A percentile compares a stretch with the other conserved stretches of the same genome.
phyloP scores from a whole-genome alignment of 768 basidiomycete genomes.

The Tulasnella sp. region DNA sequence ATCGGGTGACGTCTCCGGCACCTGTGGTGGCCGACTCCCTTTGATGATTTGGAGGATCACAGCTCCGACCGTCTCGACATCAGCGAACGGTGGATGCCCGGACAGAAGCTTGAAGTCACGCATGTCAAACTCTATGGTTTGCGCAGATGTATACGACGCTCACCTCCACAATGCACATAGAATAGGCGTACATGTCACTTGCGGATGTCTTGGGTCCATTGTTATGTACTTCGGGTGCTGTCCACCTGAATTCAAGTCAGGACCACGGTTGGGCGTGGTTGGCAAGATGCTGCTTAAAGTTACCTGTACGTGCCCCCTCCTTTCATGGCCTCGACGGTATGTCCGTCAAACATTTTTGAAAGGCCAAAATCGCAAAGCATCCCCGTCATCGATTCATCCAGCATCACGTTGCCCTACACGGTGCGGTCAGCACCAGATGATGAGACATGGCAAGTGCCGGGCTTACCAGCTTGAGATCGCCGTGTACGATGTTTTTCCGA shows the following conservation, averaged over 20 bases:
- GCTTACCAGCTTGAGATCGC: constrained; percentile 7
- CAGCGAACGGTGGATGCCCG: constrained; percentile 12
- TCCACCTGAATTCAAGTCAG: constrained; percentile 7
- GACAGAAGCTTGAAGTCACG: background rate
- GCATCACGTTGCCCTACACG: constrained; percentile 17
- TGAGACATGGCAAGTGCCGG: background rate
- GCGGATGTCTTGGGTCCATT: constrained; percentile 15
- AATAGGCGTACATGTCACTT: constrained; percentile 24
- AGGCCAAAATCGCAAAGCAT: constrained; percentile 24
- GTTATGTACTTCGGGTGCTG: constrained; percentile 21
- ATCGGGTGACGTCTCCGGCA: constrained; percentile 18
- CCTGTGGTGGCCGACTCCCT: background rate
- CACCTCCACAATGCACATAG: constrained; percentile 31
- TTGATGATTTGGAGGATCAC: constrained; percentile 17
- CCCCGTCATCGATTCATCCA: constrained; percentile 4
- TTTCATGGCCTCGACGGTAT: constrained; percentile 4
- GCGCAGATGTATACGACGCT: background rate
- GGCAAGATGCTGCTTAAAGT: background rate
- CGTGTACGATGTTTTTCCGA: constrained; percentile 14
- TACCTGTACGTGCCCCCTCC: constrained; percentile 24
- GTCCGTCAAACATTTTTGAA: constrained; percentile 22
- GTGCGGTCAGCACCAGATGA: background rate
- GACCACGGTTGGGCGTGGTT: background rate
- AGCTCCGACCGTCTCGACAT: background rate
- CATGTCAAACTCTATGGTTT: background rate